Evolutionary conservation across 345 rosid genomes (phyloP).

Genomic region (Eutrema yunnanense): DNA sequence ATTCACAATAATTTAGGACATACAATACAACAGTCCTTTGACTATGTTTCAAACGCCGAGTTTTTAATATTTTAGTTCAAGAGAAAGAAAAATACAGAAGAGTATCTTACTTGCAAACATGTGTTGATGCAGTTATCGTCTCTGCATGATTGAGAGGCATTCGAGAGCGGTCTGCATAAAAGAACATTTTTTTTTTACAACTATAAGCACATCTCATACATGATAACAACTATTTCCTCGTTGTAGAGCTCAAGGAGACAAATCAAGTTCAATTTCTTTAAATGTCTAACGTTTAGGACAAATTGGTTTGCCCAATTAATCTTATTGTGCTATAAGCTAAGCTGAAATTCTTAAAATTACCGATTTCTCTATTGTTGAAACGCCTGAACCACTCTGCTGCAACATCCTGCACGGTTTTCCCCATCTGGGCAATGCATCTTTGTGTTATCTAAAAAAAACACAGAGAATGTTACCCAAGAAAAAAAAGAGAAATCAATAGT

Average conservation of each 20-base stretch:
- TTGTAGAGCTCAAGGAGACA: background rate
- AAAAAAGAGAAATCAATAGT: background rate
- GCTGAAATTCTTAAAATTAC: constrained; percentile 27
- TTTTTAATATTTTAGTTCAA: background rate
- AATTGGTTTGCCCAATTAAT: background rate
- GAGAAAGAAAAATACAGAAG: background rate
- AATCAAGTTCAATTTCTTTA: background rate
- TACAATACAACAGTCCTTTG: background rate
- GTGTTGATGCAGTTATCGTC: constrained; percentile 53
- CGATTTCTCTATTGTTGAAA: constrained; percentile 67
- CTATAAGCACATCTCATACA: background rate
- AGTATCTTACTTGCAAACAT: constrained; percentile 70
- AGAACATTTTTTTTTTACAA: background rate
- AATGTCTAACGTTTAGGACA: background rate
- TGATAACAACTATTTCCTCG: background rate
- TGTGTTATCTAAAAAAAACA: constrained; percentile 56
- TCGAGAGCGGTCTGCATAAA: constrained; percentile 59
- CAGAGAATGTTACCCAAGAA: background rate
- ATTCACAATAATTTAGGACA: background rate
- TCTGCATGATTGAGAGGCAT: constrained; percentile 83
- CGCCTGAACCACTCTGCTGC: constrained; percentile 58
- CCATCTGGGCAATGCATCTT: constrained; percentile 59
- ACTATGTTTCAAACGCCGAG: background rate
- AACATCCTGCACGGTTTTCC: constrained; percentile 60
- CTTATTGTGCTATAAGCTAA: background rate